Evolutionary conservation across 768 basidiomycete species (phyloP), one percentile per base, ranked within the genome.

Genomic region (Suillus bovinus): DNA sequence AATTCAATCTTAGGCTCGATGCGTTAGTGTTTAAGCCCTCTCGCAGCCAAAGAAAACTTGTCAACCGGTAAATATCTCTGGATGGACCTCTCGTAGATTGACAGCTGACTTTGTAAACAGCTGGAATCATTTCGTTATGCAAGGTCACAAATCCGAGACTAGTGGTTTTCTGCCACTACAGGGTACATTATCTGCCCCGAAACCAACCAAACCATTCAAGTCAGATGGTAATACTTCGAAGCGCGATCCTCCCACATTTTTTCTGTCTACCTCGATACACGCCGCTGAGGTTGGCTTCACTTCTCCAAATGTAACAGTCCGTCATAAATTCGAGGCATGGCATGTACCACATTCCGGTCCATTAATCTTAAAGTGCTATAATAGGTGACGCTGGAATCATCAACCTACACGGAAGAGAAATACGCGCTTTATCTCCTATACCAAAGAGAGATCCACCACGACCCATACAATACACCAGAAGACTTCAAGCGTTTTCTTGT

Each of bases 401-500:
- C 95, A 2, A 84, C 86, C 16, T 94, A 79, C 69, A 90, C 88
- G 0, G 70, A 80, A 3, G 94, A 98, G 77, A 96, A 96, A 70
- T 96, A 85, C 71, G 79, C 76, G 7, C 81, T 99, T 20, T 98
- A 82, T 70, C 73, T 83, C 69, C 81, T 81, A 62, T 99, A 99
- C 73, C 96, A 95, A 72, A 73, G 72, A 34, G 79, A 86, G 7
- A 86, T 97, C 27, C 96, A 99, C 71, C 77, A 85, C 46, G 94
- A 97, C 50, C 65, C 72, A 1, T 74, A 81, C 3, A 85, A 82
- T 34, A 78, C 76, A 1, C 79, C 80, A 38, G 63, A 65, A 4
- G 79, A 82, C 1, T 96, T 96, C 71, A 77, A 76, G 60, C 72
- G 84, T 3, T 99, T 99, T 71, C 81, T 99, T 2, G 90, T 95